These are phyloP conservation scores for Dryas drummondii DNA, from an alignment of 306 rosid species.

Conservation along the genomic window DNA sequence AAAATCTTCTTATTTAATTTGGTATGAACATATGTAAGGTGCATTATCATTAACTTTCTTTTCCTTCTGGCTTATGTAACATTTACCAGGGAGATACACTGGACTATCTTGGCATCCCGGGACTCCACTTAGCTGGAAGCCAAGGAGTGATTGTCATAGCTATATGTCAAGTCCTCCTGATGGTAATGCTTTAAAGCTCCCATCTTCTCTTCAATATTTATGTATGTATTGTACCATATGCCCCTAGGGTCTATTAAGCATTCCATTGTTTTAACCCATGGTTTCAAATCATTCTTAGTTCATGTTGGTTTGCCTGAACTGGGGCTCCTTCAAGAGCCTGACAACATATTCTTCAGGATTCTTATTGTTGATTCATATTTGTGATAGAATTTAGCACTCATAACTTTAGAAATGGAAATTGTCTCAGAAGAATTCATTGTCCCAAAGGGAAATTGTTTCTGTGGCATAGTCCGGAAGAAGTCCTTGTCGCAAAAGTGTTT, in stretches of 20 bases:
- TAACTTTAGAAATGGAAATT: no score
- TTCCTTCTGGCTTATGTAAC: conserved; percentile 19
- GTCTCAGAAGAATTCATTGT: no score
- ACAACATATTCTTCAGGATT: not conserved
- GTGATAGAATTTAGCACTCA: no score
- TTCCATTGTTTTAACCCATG: not conserved
- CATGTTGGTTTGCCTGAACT: conserved; percentile 5
- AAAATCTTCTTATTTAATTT: not conserved
- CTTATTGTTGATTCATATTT: no score
- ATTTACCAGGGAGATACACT: conserved; percentile 80
- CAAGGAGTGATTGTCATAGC: conserved; percentile 95
- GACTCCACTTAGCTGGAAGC: conserved; percentile 95
- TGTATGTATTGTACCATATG: not conserved
- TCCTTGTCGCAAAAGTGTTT: not conserved
- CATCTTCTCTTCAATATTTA: conserved; percentile 3
- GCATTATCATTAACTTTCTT: conserved; percentile 15
- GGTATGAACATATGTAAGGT: not conserved
- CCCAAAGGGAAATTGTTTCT: no score
- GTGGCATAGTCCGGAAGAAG: not conserved
- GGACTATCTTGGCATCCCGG: conserved; percentile 91
- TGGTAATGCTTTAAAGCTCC: conserved; percentile 47
- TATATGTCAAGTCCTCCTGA: conserved; percentile 83
- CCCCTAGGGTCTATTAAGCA: not conserved
- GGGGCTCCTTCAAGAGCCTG: not conserved
- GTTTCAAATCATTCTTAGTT: conserved; percentile 5